Evolutionary conservation across 148 eudicot species (phyloP), one percentile per base, ranked within the genome.

Genomic region (Pouteria glomerata): DNA sequence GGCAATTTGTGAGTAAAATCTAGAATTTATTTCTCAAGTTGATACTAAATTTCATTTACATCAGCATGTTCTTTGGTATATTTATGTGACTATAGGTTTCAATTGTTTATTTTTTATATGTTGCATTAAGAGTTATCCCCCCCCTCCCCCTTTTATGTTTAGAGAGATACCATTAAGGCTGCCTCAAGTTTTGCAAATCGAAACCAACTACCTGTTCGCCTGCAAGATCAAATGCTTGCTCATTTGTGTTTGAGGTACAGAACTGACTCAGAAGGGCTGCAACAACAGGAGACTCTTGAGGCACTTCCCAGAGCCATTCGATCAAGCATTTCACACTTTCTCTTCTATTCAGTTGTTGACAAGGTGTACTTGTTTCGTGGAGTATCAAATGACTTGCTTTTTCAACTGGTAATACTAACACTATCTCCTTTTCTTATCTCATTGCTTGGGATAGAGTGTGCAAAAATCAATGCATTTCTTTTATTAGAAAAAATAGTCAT

Each of bases 211-310:
- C 93, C 98, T 3, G 72, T 69, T 65, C 88, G 86, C 27, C 82
- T 93, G 60, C 85, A 85, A 76, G 98, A 93, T 30, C 98, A 93
- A 79, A 90, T 93, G 93, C 80, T 93, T 68, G 86, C 96, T 50
- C 96, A 93, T 75, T 73, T 93, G 82, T 81, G 85, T 73, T 77
- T 93, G 79, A 92, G 79, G 76, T 79, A 72, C 73, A 83, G 98
- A 80, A 82, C 96, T 48, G 87, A 93, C 69, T 82, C 98, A 15
- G 98, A 93, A 85, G 96, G 98, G 61, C 74, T 93, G 50, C 93
- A 86, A 58, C 98, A 90, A 60, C 96, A 88, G 72, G 93, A 90
- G 78, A 80, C 76, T 71, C 89, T 90, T 47, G 96, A 88, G 7
- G 81, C 78, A 2, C 91, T 93, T 76, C 98, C 98, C 23, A 93